phyloP scores from a whole-genome alignment of 1,284 basidiomycete species.

The Chondrostereum purpureum region DNA sequence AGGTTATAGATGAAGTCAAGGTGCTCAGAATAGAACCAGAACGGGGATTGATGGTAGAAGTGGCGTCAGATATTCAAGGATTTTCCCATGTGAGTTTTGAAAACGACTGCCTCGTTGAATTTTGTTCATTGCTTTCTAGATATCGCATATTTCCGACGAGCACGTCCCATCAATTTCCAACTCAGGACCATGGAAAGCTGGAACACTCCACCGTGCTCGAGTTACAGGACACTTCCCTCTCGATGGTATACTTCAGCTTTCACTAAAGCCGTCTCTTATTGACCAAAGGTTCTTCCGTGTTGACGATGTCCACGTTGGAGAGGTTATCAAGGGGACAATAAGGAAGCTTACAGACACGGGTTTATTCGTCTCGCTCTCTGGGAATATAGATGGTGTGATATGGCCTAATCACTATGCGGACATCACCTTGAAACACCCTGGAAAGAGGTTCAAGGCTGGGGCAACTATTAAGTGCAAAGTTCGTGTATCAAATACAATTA shows the following conservation, averaged over 20 bases:
- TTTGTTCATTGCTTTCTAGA: slow-evolving; percentile 39
- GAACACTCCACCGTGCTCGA: slow-evolving; percentile 79
- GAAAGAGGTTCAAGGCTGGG: slow-evolving; percentile 87
- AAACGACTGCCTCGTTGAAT: slow-evolving; percentile 2
- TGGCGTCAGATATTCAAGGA: slow-evolving; percentile 61
- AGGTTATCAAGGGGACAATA: slow-evolving; percentile 79
- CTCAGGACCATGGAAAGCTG: slow-evolving; percentile 75
- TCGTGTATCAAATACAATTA: slow-evolving; percentile 24
- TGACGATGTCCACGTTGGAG: slow-evolving; percentile 78
- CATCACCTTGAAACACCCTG: slow-evolving; percentile 86
- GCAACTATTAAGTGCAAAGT: slow-evolving; percentile 82
- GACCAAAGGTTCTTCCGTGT: slow-evolving; percentile 87
- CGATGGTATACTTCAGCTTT: slow-evolving; percentile 86
- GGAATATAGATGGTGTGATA: slow-evolving; percentile 85
- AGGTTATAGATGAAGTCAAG: slow-evolving; percentile 63
- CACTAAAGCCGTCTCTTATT: slow-evolving; percentile 78
- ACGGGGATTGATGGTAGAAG: slow-evolving; percentile 71
- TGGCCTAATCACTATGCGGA: slow-evolving; percentile 97
- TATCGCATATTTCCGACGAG: slow-evolving; percentile 91
- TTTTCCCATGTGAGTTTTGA: slow-evolving; percentile 74
- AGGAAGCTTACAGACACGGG: slow-evolving; percentile 76
- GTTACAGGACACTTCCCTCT: slow-evolving; percentile 86
- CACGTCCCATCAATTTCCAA: slow-evolving; percentile 74
- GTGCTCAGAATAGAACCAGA: slow-evolving; percentile 74
- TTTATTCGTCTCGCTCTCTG: slow-evolving; percentile 81